Conservation (phyloP, 1,284 basidiomycete genomes). For the Coriolopsis trogii region DNA sequence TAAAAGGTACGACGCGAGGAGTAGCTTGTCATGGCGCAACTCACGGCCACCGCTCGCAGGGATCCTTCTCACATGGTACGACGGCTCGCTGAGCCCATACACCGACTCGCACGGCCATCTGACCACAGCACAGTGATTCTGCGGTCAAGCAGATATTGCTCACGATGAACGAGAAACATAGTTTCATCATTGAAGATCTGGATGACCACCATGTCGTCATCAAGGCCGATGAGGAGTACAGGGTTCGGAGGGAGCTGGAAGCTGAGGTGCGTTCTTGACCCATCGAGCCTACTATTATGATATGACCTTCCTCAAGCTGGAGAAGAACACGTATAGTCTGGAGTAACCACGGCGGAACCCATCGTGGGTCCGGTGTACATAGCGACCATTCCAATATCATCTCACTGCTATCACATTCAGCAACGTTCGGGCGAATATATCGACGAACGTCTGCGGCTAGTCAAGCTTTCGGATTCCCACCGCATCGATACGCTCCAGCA, state of each 20-base stretch:
- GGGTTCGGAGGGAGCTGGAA: conserved; percentile 74
- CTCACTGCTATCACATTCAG: too few relatives aligned
- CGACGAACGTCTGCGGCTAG: too few relatives aligned
- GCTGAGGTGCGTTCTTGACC: conserved; percentile 58
- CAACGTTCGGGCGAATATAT: too few relatives aligned
- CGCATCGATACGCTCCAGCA: too few relatives aligned
- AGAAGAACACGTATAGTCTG: conserved; percentile 48
- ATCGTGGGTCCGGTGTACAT: not conserved
- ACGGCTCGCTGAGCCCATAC: conserved; percentile 26
- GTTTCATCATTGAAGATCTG: conserved; percentile 86
- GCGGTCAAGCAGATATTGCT: conserved; percentile 91
- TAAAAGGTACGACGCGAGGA: conserved; percentile 51
- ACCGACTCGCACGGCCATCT: not conserved
- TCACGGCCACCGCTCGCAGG: conserved; percentile 42
- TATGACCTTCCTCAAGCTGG: conserved; percentile 22
- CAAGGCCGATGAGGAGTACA: conserved; percentile 78
- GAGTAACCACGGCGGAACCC: too few relatives aligned
- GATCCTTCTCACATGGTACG: conserved; percentile 78
- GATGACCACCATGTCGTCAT: conserved; percentile 87
- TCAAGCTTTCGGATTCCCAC: too few relatives aligned
- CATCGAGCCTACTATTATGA: not conserved
- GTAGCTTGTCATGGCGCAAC: conserved; percentile 1
- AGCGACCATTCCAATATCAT: too few relatives aligned
- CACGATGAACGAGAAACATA: conserved; percentile 76
- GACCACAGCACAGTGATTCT: conserved; percentile 62